phyloP scores from a whole-genome alignment of 768 basidiomycete species.

The Mycena sanguinolenta region DNA sequence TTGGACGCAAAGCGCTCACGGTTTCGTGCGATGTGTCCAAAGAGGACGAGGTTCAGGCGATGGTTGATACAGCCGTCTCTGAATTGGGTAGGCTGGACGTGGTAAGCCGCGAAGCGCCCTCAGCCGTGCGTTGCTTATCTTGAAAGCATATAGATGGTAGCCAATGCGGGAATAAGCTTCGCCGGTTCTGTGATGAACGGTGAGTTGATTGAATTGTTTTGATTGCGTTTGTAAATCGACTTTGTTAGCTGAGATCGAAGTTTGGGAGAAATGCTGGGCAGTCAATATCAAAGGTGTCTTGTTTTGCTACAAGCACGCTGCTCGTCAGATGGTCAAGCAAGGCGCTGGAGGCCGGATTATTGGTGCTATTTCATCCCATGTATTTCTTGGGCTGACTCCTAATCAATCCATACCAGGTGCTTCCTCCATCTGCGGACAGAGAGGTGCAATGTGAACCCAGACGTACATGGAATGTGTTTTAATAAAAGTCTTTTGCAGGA shows the following conservation, averaged over 20 bases:
- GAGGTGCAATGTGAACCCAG: constrained; percentile 33
- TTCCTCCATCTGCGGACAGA: constrained; percentile 47
- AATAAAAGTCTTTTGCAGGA: constrained; percentile 23
- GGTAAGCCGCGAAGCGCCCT: too few species aligned
- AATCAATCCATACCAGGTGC: constrained; percentile 42
- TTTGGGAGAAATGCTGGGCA: constrained; percentile 48
- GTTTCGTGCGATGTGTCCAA: too few species aligned
- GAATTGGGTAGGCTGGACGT: too few species aligned
- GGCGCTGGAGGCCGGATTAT: constrained; percentile 58
- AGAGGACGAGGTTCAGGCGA: too few species aligned
- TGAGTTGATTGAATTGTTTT: constrained; percentile 11
- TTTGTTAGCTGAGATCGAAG: constrained; percentile 46
- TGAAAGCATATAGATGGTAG: constrained; percentile 46
- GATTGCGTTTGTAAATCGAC: not conserved
- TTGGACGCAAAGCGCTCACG: too few species aligned
- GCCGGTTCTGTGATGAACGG: constrained; percentile 33
- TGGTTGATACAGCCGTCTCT: too few species aligned
- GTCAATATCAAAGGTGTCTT: constrained; percentile 57
- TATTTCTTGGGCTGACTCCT: not conserved
- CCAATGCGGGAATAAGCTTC: constrained; percentile 46
- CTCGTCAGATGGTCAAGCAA: constrained; percentile 58
- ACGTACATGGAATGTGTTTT: not conserved
- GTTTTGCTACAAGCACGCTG: constrained; percentile 58
- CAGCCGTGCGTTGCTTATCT: not conserved
- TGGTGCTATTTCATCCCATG: constrained; percentile 39